Evolutionary conservation across 2,329 filamentous ascomycete genomes (phyloP).

Genomic region (Microcyclosporella mali): DNA sequence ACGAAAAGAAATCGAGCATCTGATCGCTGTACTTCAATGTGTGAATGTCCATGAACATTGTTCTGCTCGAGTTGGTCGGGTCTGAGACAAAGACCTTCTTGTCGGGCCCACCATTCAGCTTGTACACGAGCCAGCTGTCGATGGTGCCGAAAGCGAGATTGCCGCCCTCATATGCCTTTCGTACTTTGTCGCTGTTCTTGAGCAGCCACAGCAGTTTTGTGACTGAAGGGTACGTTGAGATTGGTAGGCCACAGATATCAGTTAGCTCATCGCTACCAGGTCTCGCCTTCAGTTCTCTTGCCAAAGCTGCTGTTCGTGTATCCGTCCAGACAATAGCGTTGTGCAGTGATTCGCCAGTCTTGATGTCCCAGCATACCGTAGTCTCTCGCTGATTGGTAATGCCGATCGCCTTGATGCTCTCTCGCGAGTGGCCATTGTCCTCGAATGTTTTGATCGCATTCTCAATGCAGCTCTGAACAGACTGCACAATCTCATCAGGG

Average conservation of each 20-base stretch:
- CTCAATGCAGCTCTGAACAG: constrained; percentile 74
- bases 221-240: constrained; percentile 83
- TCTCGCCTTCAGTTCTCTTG: constrained; percentile 66
- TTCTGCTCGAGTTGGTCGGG: constrained; percentile 79
- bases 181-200: constrained; percentile 62
- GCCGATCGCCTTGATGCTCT: constrained; percentile 69
- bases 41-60: constrained; percentile 89
- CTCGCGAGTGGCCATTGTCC: constrained; percentile 59
- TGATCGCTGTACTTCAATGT: constrained; percentile 73
- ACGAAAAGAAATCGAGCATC: constrained; percentile 67
- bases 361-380: constrained; percentile 74
- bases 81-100: constrained; percentile 72
- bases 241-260: constrained; percentile 69
- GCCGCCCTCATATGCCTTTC: constrained; percentile 67
- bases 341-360: constrained; percentile 71
- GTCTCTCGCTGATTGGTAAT: constrained; percentile 92
- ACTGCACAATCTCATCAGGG: constrained; percentile 66
- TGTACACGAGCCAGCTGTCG: constrained; percentile 82
- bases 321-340: constrained; percentile 90
- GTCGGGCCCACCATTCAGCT: constrained; percentile 62
- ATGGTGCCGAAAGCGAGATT: constrained; percentile 79
- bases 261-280: constrained; percentile 63
- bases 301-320: constrained; percentile 68
- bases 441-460: constrained; percentile 66
- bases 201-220: constrained; percentile 82